phyloP scores from a whole-genome alignment of 2,329 filamentous ascomycete genomes.

The Xylariales sp. region DNA sequence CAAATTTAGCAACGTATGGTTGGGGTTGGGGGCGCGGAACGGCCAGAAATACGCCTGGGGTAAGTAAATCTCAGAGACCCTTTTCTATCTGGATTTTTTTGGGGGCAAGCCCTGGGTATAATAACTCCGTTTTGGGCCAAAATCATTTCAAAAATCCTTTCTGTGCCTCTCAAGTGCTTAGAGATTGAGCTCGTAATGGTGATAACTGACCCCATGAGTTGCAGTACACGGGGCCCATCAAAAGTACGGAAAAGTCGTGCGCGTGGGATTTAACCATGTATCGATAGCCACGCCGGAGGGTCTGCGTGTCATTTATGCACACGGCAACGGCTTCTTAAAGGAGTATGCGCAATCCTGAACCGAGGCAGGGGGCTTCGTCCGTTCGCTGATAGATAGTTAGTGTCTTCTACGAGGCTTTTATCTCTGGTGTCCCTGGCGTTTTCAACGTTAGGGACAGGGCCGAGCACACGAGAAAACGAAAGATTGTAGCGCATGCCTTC shows the following conservation, averaged over 20 bases:
- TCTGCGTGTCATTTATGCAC: constrained; percentile 31
- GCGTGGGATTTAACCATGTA: constrained; percentile 36
- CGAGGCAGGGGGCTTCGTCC: background rate
- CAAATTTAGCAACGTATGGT: constrained; percentile 37
- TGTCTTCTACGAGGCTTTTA: constrained; percentile 32
- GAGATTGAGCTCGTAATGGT: background rate
- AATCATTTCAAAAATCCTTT: background rate
- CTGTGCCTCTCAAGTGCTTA: too few species aligned
- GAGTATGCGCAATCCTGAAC: constrained; percentile 24
- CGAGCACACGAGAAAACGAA: constrained; percentile 35
- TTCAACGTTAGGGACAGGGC: constrained; percentile 30
- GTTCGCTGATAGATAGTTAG: constrained; percentile 12
- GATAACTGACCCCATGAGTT: background rate
- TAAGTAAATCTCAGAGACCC: background rate
- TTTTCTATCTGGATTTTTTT: too few species aligned
- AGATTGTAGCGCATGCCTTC: constrained; percentile 34
- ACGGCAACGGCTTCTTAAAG: constrained; percentile 35
- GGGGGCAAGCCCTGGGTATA: too few species aligned
- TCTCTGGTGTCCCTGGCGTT: constrained; percentile 30
- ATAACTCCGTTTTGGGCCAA: background rate
- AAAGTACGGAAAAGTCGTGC: constrained; percentile 31
- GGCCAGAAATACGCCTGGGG: constrained; percentile 34
- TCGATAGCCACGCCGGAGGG: constrained; percentile 34
- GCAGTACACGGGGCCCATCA: constrained; percentile 34
- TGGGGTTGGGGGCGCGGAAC: constrained; percentile 31